Evolutionary conservation across 176 grass and related monocot genomes (phyloP), one percentile per base, ranked within the genome.

Genomic region (Aegilops speltoides): DNA sequence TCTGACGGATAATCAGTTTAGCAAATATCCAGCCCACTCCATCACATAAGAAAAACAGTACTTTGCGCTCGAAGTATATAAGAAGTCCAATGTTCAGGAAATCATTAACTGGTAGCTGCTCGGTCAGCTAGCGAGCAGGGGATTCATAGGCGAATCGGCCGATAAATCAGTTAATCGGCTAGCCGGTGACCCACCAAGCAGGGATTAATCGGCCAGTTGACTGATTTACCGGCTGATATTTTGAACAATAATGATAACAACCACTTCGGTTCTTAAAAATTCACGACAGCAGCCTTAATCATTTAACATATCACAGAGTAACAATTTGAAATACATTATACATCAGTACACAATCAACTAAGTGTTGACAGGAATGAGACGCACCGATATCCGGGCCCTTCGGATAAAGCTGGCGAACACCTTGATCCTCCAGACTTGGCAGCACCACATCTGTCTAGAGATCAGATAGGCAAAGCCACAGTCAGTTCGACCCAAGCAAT

Each of bases 391-490:
- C 86, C 64, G 94, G 79, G 23, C 82, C 85, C 72, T 93, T 88
- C 2, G 89, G 90, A 54, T 98, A 99, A 54, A 99, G 92, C 90
- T 96, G 94, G 61, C 87, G 92, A 59, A 96, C 89, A 68, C 90
- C 90, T 82, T 93, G 92, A 87, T 93, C 92, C 89, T 96, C 97
- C 72, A 99, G 88, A 67, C 85, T 94, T 79, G 97, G 94, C 48
- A 99, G 83, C 73, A 99, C 90, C 79, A 86, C 92, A 62, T 99
- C 90, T 8, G 83, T 93, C 94, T 98, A 75, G 5, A 76, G 73
- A 71, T 34, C 29, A 73, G 14, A 57, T 6, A 80, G 33, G 52
- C 10, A 45, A 64, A 84, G 45, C 20, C 70, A 61, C 14, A 65
- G 82, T 68, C 45, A 85, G 34, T 46, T 22, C 65, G 77, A 54